phyloP scores from a whole-genome alignment of 441 rosid species.

The Populus hybrid region DNA sequence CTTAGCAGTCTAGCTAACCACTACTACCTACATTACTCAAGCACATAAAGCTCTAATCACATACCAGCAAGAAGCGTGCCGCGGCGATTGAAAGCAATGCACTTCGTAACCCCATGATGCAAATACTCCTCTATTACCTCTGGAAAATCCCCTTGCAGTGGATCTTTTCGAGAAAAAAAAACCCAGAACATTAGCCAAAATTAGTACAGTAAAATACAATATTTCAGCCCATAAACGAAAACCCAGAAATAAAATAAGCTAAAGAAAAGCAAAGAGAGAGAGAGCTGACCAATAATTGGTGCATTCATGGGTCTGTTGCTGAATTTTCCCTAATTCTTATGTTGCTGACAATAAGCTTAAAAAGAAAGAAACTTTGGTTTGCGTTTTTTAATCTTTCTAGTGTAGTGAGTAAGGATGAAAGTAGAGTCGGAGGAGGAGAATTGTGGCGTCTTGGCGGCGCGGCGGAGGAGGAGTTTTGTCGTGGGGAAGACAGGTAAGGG shows the following conservation, averaged over 20 bases:
- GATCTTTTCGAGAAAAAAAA: slow-evolving; percentile 43
- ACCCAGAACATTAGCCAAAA: background rate
- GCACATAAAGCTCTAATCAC: background rate
- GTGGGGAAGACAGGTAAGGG: background rate
- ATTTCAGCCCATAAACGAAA: background rate
- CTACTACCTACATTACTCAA: background rate
- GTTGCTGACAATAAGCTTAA: background rate
- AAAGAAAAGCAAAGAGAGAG: background rate
- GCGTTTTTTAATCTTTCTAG: background rate
- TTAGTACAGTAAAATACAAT: background rate
- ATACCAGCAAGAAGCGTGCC: slow-evolving; percentile 97
- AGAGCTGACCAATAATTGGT: slow-evolving; percentile 60
- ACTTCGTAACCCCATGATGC: slow-evolving; percentile 92
- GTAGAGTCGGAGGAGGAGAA: background rate
- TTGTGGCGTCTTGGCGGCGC: background rate
- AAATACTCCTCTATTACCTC: slow-evolving; percentile 96
- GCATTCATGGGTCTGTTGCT: slow-evolving; percentile 48
- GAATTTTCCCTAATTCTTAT: background rate
- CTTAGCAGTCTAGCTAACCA: background rate
- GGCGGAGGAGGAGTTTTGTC: background rate
- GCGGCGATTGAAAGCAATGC: slow-evolving; percentile 94
- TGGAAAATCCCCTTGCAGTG: slow-evolving; percentile 97
- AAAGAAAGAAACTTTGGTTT: background rate
- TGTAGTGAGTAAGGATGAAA: background rate
- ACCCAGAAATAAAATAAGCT: background rate